Conservation (phyloP, 352 stramenopile species). For the Pseudoperonospora humuli region DNA sequence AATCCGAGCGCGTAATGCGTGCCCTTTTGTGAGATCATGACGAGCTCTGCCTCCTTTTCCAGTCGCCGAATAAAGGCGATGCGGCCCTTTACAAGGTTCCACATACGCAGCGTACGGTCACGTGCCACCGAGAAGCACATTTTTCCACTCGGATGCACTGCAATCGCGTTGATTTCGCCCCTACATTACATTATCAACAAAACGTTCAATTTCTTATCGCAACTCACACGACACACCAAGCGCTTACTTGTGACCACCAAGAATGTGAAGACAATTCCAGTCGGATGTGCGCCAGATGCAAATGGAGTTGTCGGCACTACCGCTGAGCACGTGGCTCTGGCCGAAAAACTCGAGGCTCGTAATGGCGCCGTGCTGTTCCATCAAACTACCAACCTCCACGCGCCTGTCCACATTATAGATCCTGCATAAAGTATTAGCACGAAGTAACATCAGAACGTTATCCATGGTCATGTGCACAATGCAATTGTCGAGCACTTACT, state of each 20-base stretch:
- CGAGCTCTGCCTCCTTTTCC: constrained; percentile 68
- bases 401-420: constrained; percentile 87
- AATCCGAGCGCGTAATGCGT: constrained; percentile 65
- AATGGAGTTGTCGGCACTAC: constrained; percentile 82
- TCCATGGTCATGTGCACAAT: not conserved
- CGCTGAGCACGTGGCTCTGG: constrained; percentile 82
- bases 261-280: constrained; percentile 86
- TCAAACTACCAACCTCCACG: constrained; percentile 79
- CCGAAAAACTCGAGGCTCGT: constrained; percentile 84
- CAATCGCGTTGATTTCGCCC: constrained; percentile 75
- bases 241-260: constrained; percentile 79
- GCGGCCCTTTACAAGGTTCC: constrained; percentile 85
- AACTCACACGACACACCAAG: not conserved
- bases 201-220: not conserved
- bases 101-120: constrained; percentile 84
- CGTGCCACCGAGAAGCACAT: constrained; percentile 78
- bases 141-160: constrained; percentile 84
- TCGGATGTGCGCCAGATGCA: constrained; percentile 87
- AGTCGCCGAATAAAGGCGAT: constrained; percentile 84
- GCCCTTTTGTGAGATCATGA: constrained; percentile 71
- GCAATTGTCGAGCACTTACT: constrained; percentile 32
- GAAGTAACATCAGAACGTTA: not conserved
- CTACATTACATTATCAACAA: constrained; percentile 15
- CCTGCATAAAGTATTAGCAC: constrained; percentile 26
- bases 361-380: constrained; percentile 83